A percentile compares a stretch with the other conserved stretches of the same genome.
Evolutionary conservation across 208 protist species (phyloP).

Genomic region (Crithidia thermophila): DNA sequence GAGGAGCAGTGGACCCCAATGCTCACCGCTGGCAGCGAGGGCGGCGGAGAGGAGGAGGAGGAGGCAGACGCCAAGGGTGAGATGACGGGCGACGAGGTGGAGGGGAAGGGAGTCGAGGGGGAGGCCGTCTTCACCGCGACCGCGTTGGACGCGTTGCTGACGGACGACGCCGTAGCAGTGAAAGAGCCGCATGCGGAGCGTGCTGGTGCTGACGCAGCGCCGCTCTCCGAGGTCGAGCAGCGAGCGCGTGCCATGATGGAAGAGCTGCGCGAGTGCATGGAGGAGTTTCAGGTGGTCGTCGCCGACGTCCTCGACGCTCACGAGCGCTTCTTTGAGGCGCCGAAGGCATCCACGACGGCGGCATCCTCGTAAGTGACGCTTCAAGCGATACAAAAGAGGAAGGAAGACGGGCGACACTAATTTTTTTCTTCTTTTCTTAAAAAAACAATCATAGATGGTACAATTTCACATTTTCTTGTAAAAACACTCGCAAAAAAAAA

Average conservation of each 20-base stretch:
- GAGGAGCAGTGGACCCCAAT: slow-evolving; percentile 53
- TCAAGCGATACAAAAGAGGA: too few species aligned
- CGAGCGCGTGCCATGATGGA: slow-evolving; percentile 44
- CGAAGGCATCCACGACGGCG: not conserved
- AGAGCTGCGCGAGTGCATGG: slow-evolving; percentile 55
- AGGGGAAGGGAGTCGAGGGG: slow-evolving; percentile 11
- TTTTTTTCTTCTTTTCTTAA: too few species aligned
- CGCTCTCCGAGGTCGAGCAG: slow-evolving; percentile 38
- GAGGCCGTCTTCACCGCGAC: slow-evolving; percentile 2
- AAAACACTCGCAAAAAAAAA: too few species aligned
- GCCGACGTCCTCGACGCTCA: slow-evolving; percentile 79
- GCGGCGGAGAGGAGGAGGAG: not conserved
- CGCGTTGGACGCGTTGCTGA: slow-evolving; percentile 33
- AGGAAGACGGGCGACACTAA: too few species aligned
- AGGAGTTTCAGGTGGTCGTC: slow-evolving; percentile 77
- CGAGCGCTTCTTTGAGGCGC: slow-evolving; percentile 64
- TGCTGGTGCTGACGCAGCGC: not conserved
- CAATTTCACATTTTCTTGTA: too few species aligned
- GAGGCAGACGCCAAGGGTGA: not conserved
- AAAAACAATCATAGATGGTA: too few species aligned
- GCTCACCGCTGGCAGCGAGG: slow-evolving; percentile 5
- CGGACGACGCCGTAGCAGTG: slow-evolving; percentile 15
- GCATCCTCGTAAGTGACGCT: not conserved
- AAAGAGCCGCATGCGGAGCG: not conserved
- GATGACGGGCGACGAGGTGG: not conserved